A percentile compares a stretch with the other conserved stretches of the same genome.
Conservation (phyloP, 176 grass and related monocot genomes). For the Cenchrus fungigraminus region DNA sequence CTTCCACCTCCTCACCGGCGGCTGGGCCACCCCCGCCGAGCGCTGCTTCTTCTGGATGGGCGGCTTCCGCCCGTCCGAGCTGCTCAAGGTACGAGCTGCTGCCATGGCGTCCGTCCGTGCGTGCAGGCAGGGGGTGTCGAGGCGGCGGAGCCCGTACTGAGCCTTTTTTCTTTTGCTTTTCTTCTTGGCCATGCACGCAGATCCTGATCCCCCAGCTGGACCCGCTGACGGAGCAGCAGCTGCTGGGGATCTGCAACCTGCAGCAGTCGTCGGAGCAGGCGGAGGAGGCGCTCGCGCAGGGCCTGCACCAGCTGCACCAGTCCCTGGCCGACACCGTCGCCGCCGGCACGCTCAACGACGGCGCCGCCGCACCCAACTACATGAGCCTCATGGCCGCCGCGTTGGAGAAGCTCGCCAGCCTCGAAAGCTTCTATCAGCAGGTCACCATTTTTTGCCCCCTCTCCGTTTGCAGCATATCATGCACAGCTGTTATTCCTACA, state of each 20-base stretch:
- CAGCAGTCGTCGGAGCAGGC: constrained; percentile 92
- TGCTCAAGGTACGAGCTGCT: constrained; percentile 65
- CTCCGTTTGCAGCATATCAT: background rate
- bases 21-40: constrained; percentile 79
- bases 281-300: constrained; percentile 87
- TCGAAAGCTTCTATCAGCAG: constrained; percentile 85
- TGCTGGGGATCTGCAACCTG: constrained; percentile 70
- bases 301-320: constrained; percentile 76
- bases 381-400: constrained; percentile 71
- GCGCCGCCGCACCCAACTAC: constrained; percentile 56
- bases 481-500: constrained; percentile 2
- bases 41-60: constrained; percentile 99
- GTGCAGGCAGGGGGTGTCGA: constrained; percentile 5
- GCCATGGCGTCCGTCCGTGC: background rate
- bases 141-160: constrained; percentile 17
- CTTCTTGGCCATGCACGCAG: constrained; percentile 40
- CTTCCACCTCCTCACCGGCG: constrained; percentile 88
- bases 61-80: constrained; percentile 92
- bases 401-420: constrained; percentile 69
- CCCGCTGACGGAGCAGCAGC: constrained; percentile 85
- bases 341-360: constrained; percentile 63
- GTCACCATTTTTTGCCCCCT: constrained; percentile 29
- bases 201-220: constrained; percentile 81
- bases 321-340: constrained; percentile 71
- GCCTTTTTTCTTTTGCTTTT: background rate